Conservation (phyloP, 306 rosid species). For the Inga oerstediana region DNA sequence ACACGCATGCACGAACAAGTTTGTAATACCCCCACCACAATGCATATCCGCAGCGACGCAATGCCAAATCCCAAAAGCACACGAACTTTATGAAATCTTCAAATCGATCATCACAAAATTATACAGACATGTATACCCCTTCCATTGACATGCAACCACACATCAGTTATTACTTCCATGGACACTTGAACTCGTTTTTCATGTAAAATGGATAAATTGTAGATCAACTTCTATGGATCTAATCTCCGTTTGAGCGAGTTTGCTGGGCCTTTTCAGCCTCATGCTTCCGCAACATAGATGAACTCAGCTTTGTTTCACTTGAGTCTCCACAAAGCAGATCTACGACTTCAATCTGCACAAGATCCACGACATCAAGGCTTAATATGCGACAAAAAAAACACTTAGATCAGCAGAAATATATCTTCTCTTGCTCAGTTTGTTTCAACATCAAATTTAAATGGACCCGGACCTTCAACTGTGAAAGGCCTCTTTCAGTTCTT, state of each 20-base stretch:
- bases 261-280: slow-evolving; percentile 70
- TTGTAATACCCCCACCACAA: too few species aligned
- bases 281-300: slow-evolving; percentile 66
- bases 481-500: slow-evolving; percentile 76
- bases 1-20: too few species aligned
- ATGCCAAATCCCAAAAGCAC: too few species aligned
- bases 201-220: neutral
- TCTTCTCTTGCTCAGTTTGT: neutral
- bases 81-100: neutral
- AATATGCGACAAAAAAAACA: neutral
- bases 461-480: slow-evolving; percentile 76
- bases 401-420: neutral
- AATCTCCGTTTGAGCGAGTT: slow-evolving; percentile 21
- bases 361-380: slow-evolving; percentile 22
- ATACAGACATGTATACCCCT: neutral
- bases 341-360: slow-evolving; percentile 91
- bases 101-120: neutral
- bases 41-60: too few species aligned
- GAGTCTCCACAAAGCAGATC: slow-evolving; percentile 70
- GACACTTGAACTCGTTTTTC: slow-evolving; percentile 4
- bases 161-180: neutral
- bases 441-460: slow-evolving; percentile 5
- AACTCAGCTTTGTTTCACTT: slow-evolving; percentile 77
- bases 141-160: slow-evolving; percentile 12
- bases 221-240: slow-evolving; percentile 17